phyloP scores from a whole-genome alignment of 805 yeast genomes.

The Myxozyma lipomycoides region DNA sequence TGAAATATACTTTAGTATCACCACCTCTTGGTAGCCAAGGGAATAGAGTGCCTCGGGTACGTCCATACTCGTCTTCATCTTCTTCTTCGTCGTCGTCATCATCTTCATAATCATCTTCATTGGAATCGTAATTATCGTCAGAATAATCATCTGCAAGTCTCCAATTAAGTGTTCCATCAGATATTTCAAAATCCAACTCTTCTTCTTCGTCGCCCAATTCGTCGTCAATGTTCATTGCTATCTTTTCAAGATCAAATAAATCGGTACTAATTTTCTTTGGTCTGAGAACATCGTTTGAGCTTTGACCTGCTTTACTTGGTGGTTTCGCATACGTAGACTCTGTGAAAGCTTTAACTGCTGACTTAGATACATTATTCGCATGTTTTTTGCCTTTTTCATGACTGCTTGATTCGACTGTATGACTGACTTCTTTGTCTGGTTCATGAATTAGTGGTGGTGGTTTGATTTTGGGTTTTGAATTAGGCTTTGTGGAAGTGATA shows the following conservation, averaged over 20 bases:
- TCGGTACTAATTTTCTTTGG: constrained; percentile 1
- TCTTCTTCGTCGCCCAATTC: constrained; percentile 56
- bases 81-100: constrained; percentile 44
- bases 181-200: constrained; percentile 38
- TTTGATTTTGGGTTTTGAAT: background rate
- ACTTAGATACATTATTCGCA: background rate
- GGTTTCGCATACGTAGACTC: background rate
- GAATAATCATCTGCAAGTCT: constrained; percentile 44
- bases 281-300: background rate
- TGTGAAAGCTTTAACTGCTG: background rate
- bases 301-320: background rate
- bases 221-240: constrained; percentile 39
- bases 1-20: constrained; percentile 12
- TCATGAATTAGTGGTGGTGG: background rate
- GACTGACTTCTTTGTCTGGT: background rate
- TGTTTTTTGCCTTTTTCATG: background rate
- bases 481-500: background rate
- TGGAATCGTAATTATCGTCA: constrained; percentile 33
- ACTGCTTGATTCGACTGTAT: background rate
- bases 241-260: constrained; percentile 28
- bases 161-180: constrained; percentile 20
- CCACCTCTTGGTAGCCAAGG: constrained; percentile 31
- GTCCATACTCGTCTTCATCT: constrained; percentile 39
- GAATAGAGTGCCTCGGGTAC: constrained; percentile 38
- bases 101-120: constrained; percentile 44